Base-by-base conservation (phyloP, 345 rosid species). In the Bruguiera parviflora region DNA sequence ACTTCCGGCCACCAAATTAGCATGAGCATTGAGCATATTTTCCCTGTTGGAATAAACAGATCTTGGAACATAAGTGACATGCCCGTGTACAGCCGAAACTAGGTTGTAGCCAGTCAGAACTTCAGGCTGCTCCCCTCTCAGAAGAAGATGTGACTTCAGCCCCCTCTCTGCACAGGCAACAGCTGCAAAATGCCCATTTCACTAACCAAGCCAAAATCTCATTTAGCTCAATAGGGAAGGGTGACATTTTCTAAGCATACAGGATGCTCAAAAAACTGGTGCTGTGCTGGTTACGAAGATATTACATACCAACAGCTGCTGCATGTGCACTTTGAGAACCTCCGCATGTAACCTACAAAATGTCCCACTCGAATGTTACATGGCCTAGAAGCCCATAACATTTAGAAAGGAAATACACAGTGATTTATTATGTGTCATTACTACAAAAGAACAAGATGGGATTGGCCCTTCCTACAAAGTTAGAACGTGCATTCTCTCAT, bases 261-360 rank as follows among this genome's bases (percentile, higher is more conserved):
- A 53, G 11, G 66, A 43, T 62, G 70, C 27, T 31, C 43, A 59
- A 24, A 75, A 43, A 61, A 29, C 31, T 57, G 55, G 28, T 46
- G 32, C 20, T 16, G 29, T 47, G 55, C 20, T 20, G 35, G 55
- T 25, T 29, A 58, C 58, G 28, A 66, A 56, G 51, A 70, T 51
- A 35, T 52, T 43, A 78, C 83, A 79, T 80, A 83, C 98, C 96
- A 77, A 87, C 90, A 65, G 93, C 92, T 66, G 93, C 89, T 72
- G 98, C 78, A 70, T 94, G 95, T 19, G 96, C 96, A 61, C 96
- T 94, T 85, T 89, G 98, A 81, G 95, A 88, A 68, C 96, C 97
- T 70, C 97, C 97, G 74, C 97, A 94, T 16, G 96, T 89, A 78
- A 91, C 95, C 98, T 91, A 83, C 70, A 84, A 66, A 82, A 83